phyloP scores from a whole-genome alignment of 1,284 basidiomycete genomes.

The Cryptococcus sp. region DNA sequence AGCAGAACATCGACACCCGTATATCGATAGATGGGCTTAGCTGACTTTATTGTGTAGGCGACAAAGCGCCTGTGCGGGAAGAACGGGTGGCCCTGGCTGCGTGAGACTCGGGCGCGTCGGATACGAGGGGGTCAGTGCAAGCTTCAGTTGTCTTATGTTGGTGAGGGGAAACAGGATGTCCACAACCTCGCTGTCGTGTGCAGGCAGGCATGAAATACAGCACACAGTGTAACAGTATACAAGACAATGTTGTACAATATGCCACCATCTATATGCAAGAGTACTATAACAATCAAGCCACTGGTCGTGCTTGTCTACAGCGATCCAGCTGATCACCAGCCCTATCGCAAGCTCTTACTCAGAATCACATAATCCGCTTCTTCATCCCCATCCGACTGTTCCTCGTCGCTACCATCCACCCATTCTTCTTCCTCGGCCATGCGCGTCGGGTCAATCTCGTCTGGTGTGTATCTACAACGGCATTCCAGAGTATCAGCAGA shows the following conservation, averaged over 20 bases:
- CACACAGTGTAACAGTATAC: too few relatives aligned
- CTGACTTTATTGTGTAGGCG: conserved; percentile 14
- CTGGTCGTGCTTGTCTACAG: too few relatives aligned
- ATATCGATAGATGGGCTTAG: conserved; percentile 8
- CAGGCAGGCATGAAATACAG: neutral
- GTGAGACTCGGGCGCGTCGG: conserved; percentile 37
- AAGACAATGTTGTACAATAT: too few relatives aligned
- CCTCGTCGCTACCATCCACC: conserved; percentile 89
- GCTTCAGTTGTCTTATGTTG: neutral
- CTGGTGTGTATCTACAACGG: neutral
- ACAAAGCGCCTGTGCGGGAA: conserved; percentile 17
- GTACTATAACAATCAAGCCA: too few relatives aligned
- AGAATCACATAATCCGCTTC: neutral
- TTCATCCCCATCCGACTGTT: conserved; percentile 84
- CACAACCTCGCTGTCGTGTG: conserved; percentile 9
- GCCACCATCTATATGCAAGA: too few relatives aligned
- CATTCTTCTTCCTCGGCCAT: conserved; percentile 94
- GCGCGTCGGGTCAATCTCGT: conserved; percentile 1
- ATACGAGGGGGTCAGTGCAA: conserved; percentile 17
- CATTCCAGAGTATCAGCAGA: neutral
- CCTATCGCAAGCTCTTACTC: conserved; percentile 8
- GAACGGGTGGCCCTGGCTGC: conserved; percentile 58
- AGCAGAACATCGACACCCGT: conserved; percentile 4
- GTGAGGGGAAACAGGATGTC: conserved; percentile 6
- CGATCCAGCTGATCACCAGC: neutral